These are phyloP conservation scores for Phytophthora pistaciae DNA, from an alignment of 352 stramenopile species.

Conservation along the genomic window DNA sequence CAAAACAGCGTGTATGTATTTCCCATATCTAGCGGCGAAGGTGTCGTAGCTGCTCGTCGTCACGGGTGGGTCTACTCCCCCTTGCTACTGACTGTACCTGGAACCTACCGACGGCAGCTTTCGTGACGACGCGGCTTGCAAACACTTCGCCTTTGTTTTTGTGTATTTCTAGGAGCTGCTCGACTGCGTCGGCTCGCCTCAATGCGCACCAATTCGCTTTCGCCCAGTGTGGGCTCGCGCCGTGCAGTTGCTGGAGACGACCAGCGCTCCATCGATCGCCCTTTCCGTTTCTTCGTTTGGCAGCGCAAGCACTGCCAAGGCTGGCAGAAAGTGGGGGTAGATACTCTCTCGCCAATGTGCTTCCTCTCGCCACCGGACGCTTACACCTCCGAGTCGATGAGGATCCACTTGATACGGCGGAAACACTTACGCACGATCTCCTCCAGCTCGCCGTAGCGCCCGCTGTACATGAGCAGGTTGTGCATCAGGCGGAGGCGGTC, in stretches of 20 bases:
- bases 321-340: too few relatives aligned
- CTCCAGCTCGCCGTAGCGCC: slow-evolving; percentile 83
- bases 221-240: background rate
- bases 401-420: slow-evolving; percentile 93
- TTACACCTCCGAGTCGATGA: slow-evolving; percentile 92
- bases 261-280: background rate
- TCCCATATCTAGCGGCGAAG: slow-evolving; percentile 30
- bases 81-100: background rate
- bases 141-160: slow-evolving; percentile 27
- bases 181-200: slow-evolving; percentile 15
- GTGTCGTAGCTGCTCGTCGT: slow-evolving; percentile 1
- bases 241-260: slow-evolving; percentile 16
- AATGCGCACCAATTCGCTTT: slow-evolving; percentile 6
- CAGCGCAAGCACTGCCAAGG: slow-evolving; percentile 2
- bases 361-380: background rate
- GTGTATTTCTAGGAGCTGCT: slow-evolving; percentile 42
- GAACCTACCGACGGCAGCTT: slow-evolving; percentile 5
- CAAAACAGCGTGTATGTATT: slow-evolving; percentile 27
- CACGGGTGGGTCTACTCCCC: slow-evolving; percentile 4
- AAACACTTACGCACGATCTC: slow-evolving; percentile 94
- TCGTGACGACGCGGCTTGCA: slow-evolving; percentile 12
- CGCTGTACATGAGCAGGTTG: slow-evolving; percentile 92
- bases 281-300: slow-evolving; percentile 23
- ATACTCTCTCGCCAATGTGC: background rate
- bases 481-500: slow-evolving; percentile 90